These are phyloP conservation scores for Daldinia decipiens DNA, from an alignment of 495 filamentous ascomycete species.

Conservation along the genomic window DNA sequence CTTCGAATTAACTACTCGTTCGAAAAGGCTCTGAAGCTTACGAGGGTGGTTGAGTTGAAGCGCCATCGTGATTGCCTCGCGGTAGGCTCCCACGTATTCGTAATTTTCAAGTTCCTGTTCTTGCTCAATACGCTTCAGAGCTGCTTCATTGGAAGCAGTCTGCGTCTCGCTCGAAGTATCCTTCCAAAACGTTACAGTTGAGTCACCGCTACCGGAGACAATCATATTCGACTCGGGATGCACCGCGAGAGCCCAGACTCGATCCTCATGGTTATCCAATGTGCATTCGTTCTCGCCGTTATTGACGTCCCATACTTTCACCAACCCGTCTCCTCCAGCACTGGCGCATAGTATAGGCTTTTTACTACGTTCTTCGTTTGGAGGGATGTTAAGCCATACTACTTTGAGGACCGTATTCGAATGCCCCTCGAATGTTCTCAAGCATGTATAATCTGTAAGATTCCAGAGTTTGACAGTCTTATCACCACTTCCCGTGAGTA, in stretches of 20 bases:
- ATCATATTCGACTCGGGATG: constrained; percentile 74
- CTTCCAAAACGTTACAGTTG: constrained; percentile 91
- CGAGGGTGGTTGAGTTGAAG: constrained; percentile 93
- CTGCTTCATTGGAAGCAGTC: constrained; percentile 71
- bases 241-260: constrained; percentile 87
- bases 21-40: constrained; percentile 83
- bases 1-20: constrained; percentile 73
- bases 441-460: constrained; percentile 88
- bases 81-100: constrained; percentile 83
- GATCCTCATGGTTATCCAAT: constrained; percentile 94
- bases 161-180: constrained; percentile 89
- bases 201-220: constrained; percentile 89
- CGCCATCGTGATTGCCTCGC: constrained; percentile 90
- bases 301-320: constrained; percentile 92
- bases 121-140: constrained; percentile 84
- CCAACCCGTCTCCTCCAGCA: constrained; percentile 93
- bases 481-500: constrained; percentile 90
- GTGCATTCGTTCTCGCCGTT: constrained; percentile 84
- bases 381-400: constrained; percentile 80
- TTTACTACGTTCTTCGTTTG: constrained; percentile 56
- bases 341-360: constrained; percentile 75
- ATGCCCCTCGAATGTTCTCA: constrained; percentile 95
- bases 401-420: constrained; percentile 94
- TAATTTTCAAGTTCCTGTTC: constrained; percentile 93
- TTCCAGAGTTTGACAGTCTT: constrained; percentile 97